Conservation (phyloP, 1,284 basidiomycete genomes). For the Ustilago loliicola region DNA sequence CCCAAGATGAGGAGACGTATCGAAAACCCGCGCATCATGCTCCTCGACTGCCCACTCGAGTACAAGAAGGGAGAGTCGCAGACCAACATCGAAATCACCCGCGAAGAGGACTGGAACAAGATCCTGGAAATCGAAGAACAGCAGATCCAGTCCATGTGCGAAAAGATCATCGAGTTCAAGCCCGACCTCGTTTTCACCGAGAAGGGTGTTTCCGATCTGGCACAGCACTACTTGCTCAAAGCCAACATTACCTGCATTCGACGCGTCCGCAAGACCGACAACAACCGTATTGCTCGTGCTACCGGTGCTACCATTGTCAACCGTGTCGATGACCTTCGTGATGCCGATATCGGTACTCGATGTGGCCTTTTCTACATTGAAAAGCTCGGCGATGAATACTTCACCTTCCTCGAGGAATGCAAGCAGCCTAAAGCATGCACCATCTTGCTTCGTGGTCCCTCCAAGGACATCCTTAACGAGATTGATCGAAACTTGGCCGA, state of each 20-base stretch:
- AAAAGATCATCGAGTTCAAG: slow-evolving; percentile 90
- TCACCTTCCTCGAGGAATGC: slow-evolving; percentile 95
- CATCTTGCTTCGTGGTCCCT: slow-evolving; percentile 96
- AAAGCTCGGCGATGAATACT: slow-evolving; percentile 97
- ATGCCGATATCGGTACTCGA: slow-evolving; percentile 88
- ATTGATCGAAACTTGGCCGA: slow-evolving; percentile 97
- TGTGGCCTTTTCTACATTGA: slow-evolving; percentile 97
- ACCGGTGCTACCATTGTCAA: slow-evolving; percentile 97
- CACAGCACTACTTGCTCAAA: slow-evolving; percentile 91
- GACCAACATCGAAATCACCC: slow-evolving; percentile 98
- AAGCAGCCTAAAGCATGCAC: slow-evolving; percentile 96
- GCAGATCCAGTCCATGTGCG: slow-evolving; percentile 90
- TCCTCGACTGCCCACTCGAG: slow-evolving; percentile 96
- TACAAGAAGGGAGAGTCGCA: slow-evolving; percentile 99
- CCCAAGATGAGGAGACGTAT: slow-evolving; percentile 95
- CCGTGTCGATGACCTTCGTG: slow-evolving; percentile 92
- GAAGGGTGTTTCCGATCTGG: slow-evolving; percentile 94
- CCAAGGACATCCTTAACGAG: slow-evolving; percentile 98
- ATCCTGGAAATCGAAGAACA: slow-evolving; percentile 97
- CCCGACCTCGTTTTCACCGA: slow-evolving; percentile 96
- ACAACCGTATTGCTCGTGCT: slow-evolving; percentile 96
- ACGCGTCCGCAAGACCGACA: slow-evolving; percentile 96
- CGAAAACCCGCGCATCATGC: slow-evolving; percentile 86
- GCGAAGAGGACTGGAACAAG: slow-evolving; percentile 92
- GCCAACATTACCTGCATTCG: slow-evolving; percentile 91